Base-by-base conservation (phyloP, 805 yeast genomes). In the Candida nanaspora region DNA sequence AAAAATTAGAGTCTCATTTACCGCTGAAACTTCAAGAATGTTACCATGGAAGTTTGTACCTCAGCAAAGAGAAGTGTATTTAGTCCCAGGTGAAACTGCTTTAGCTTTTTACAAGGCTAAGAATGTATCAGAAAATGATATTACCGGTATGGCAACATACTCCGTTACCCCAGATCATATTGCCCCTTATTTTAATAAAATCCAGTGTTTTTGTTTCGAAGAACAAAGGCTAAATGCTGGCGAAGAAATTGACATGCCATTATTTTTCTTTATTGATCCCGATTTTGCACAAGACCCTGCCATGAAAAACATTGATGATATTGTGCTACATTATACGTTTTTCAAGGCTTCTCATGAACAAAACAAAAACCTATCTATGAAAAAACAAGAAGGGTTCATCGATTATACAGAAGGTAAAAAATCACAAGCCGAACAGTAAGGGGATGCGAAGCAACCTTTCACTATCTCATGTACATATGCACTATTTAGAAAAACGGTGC, bases 181-280 rank as follows among this genome's bases (percentile, higher is more conserved):
- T 6, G 95, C 98, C 0, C 96, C 87, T 5, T 93, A 91, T 63
- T 93, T 93, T 68, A 87, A 87, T 67, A 93, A 93, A 63, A 93
- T 93, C 55, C 98, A 93, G 62, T 93, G 98, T 62, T 93, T 93
- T 66, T 93, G 98, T 58, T 93, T 93, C 56, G 98, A 93, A 66
- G 98, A 93, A 60, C 98, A 93, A 62, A 76, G 86, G 61, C 69
- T 93, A 48, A 74, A 80, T 41, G 96, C 97, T 2, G 97, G 97
- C 8, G 98, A 93, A 63, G 97, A 93, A 58, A 95, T 93, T 15
- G 98, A 93, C 58, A 93, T 93, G 98, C 98, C 98, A 0, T 86
- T 93, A 8, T 93, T 93, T 66, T 93, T 89, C 74, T 89, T 89
- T 62, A 86, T 89, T 35, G 98, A 89, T 58, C 98, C 98, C 0